phyloP scores from a whole-genome alignment of 257 asterid species.

The Gentiana straminea region DNA sequence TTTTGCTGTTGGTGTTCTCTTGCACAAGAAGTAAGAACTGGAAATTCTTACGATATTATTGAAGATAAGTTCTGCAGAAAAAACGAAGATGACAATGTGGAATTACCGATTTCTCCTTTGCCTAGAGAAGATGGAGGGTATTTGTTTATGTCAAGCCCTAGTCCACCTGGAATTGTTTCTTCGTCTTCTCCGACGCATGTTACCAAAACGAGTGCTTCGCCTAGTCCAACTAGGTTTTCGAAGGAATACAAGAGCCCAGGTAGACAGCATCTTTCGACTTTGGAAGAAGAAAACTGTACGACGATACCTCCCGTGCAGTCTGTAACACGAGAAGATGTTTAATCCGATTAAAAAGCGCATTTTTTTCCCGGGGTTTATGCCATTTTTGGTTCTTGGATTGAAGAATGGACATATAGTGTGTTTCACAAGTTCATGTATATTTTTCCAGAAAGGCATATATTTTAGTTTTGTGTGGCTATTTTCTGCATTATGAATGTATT shows the following conservation, averaged over 20 bases:
- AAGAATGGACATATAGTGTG: no score
- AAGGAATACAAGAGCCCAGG: constrained; percentile 27
- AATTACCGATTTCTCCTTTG: constrained; percentile 36
- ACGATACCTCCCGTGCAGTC: constrained; percentile 40
- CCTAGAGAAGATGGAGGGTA: constrained; percentile 54
- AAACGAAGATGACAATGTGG: constrained; percentile 13
- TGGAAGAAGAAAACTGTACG: constrained; percentile 35
- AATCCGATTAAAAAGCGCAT: constrained; percentile 12
- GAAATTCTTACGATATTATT: constrained; percentile 57
- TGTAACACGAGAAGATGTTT: constrained; percentile 31
- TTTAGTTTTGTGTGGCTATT: background rate
- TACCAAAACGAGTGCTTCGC: constrained; percentile 15
- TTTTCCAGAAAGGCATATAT: background rate
- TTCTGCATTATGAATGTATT: background rate
- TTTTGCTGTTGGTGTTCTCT: constrained; percentile 89
- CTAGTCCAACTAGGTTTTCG: constrained; percentile 37
- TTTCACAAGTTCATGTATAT: background rate
- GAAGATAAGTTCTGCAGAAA: constrained; percentile 56
- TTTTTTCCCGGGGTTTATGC: no score
- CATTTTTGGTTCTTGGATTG: no score
- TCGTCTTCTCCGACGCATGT: constrained; percentile 19
- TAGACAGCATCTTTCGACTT: constrained; percentile 23
- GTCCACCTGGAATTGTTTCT: constrained; percentile 18
- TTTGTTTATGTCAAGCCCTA: constrained; percentile 25
- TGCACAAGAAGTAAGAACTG: constrained; percentile 89